A percentile compares a stretch with the other conserved stretches of the same genome.
phyloP scores from a whole-genome alignment of 139 green algal species.

The Tetradesmus lagerheimii region DNA sequence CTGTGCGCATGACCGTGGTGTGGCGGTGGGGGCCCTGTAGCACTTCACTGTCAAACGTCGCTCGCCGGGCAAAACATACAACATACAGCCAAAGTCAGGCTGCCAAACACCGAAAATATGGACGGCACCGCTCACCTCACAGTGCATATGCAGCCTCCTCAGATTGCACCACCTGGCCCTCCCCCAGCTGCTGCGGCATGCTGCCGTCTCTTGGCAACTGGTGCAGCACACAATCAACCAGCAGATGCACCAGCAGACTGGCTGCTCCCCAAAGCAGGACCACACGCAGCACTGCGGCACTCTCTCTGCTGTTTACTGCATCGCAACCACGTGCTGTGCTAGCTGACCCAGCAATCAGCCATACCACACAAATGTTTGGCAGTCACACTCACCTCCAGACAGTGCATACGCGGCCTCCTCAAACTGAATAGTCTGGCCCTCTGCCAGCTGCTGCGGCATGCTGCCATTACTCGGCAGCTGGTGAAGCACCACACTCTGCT shows the following conservation, averaged over 20 bases:
- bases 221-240: too few relatives aligned
- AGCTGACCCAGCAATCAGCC: neutral
- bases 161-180: constrained; percentile 69
- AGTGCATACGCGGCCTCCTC: constrained; percentile 84
- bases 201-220: constrained; percentile 54
- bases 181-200: constrained; percentile 50
- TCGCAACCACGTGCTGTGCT: too few relatives aligned
- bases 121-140: too few relatives aligned
- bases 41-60: neutral
- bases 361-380: neutral
- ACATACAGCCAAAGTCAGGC: neutral
- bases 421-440: constrained; percentile 69
- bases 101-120: too few relatives aligned
- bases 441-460: constrained; percentile 51
- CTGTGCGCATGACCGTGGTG: too few relatives aligned
- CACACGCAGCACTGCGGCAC: too few relatives aligned
- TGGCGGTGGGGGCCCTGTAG: too few relatives aligned
- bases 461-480: constrained; percentile 54
- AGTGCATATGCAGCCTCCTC: constrained; percentile 83
- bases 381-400: constrained; percentile 45
- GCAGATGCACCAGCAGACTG: too few relatives aligned
- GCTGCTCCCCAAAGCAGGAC: too few relatives aligned
- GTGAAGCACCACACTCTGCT: constrained; percentile 60
- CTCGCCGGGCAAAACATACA: too few relatives aligned
- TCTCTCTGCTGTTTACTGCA: too few relatives aligned